A percentile compares a stretch with the other conserved stretches of the same genome.
These are phyloP conservation scores for Theileria orientalis DNA, from an alignment of 169 alveolate genomes.

Conservation along the genomic window DNA sequence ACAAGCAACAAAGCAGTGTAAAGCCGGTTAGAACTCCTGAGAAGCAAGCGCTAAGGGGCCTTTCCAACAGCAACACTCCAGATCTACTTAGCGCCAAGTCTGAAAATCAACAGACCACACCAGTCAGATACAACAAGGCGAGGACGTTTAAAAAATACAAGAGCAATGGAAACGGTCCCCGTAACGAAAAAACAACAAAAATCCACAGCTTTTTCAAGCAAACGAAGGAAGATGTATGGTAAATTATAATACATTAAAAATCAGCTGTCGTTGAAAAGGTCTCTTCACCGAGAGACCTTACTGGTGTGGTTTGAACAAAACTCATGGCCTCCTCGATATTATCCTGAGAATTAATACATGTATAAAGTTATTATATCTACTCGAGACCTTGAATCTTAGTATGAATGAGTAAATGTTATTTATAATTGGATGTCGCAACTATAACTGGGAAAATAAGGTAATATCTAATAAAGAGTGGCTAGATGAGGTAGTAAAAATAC, in stretches of 20 bases:
- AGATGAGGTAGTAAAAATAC: neutral
- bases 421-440: too few species aligned
- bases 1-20: too few species aligned
- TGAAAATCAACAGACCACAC: too few species aligned
- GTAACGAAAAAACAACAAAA: neutral
- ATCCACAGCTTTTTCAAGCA: neutral
- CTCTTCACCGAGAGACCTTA: slow-evolving; percentile 34
- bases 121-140: too few species aligned
- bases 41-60: too few species aligned
- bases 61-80: too few species aligned
- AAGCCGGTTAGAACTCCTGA: too few species aligned
- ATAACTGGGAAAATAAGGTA: too few species aligned
- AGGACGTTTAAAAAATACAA: too few species aligned
- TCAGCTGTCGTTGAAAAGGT: slow-evolving; percentile 55
- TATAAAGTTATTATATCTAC: neutral
- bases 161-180: neutral
- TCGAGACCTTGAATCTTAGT: too few species aligned
- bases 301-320: slow-evolving; percentile 59
- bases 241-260: slow-evolving; percentile 23
- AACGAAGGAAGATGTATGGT: neutral
- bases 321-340: slow-evolving; percentile 57
- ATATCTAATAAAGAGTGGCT: neutral
- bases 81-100: too few species aligned
- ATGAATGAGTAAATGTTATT: too few species aligned
- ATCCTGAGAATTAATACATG: slow-evolving; percentile 17